Evolutionary conservation across 768 basidiomycete genomes (phyloP).

Genomic region (Boletus rubescentipes): DNA sequence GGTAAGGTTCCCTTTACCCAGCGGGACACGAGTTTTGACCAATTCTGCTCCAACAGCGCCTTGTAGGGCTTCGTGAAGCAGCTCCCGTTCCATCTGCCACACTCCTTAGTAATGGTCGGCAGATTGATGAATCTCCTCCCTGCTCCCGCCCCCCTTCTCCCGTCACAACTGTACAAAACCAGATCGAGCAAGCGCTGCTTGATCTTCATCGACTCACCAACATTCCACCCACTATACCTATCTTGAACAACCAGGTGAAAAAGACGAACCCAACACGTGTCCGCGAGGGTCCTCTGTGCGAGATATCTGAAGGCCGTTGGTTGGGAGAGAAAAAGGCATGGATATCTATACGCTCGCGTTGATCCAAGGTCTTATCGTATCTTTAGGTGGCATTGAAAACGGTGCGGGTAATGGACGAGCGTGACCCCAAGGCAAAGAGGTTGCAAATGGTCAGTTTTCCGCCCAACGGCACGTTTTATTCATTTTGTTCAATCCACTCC

Average conservation of each 20-base stretch:
- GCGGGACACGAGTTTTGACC: background rate
- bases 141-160: conserved; percentile 25
- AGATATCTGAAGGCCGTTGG: conserved; percentile 57
- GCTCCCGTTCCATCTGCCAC: conserved; percentile 1
- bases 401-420: conserved; percentile 44
- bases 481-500: background rate
- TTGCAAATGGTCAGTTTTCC: conserved; percentile 31
- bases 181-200: conserved; percentile 46
- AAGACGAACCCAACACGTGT: conserved; percentile 36
- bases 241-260: conserved; percentile 52
- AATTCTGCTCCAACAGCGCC: conserved; percentile 18
- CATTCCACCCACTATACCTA: conserved; percentile 51
- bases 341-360: background rate
- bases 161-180: conserved; percentile 29
- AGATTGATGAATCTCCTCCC: conserved; percentile 23
- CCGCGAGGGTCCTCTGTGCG: conserved; percentile 53
- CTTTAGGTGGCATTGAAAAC: conserved; percentile 58
- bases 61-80: conserved; percentile 13
- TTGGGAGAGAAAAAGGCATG: conserved; percentile 50
- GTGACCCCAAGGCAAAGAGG: conserved; percentile 43
- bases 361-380: background rate
- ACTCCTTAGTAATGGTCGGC: conserved; percentile 19
- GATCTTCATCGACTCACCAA: conserved; percentile 50
- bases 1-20: conserved; percentile 26
- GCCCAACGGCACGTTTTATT: background rate